Base-by-base conservation (phyloP, 495 filamentous ascomycete genomes). In the Podospora comata region DNA sequence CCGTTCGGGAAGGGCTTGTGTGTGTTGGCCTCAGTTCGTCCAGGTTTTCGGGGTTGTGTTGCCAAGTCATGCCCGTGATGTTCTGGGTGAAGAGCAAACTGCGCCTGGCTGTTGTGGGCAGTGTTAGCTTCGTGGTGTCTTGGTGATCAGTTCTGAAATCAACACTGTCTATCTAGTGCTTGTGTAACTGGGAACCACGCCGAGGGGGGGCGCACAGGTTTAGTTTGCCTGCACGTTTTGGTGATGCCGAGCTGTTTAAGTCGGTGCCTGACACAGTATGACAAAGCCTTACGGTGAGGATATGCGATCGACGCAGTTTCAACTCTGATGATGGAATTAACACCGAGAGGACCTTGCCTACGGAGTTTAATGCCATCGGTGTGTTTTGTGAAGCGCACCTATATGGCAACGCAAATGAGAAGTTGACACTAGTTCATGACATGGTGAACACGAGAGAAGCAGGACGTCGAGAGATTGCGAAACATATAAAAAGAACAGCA, bases 261-360 rank as follows among this genome's bases (percentile, higher is more conserved):
- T 58, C n/a, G 55, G 23, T 58, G 55, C 55, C 55, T 58, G 55
- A 26, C 55, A 19, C 55, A 26, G 55, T 58, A 58, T 58, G 55
- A 58, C 55, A 19, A 58, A 58, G 55, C 39, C 39, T 48, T 48
- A 48, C 39, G 39, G 13, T 48, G 39, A 48, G 9, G 15, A 16
- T 48, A 48, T 48, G 39, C 39, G 39, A 48, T 48, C 39, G 39
- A 48, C 39, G 39, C 39, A 48, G 39, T 48, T 48, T 48, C 39
- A 48, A 48, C 39, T 48, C 15, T 11, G 39, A 11, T 11, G 9
- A 48, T 48, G 39, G 39, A 48, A 18, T 48, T 11, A 48, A 3
- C 39, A 48, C 39, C 39, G 39, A 48, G 7, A 48, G 39, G 1
- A 48, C 13, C 9, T 48, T 9, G 7, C 39, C 39, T 48, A 16